Evolutionary conservation across 2,329 filamentous ascomycete genomes (phyloP), one percentile per base, ranked within the genome.

Genomic region (Fusarium oligoseptatum): DNA sequence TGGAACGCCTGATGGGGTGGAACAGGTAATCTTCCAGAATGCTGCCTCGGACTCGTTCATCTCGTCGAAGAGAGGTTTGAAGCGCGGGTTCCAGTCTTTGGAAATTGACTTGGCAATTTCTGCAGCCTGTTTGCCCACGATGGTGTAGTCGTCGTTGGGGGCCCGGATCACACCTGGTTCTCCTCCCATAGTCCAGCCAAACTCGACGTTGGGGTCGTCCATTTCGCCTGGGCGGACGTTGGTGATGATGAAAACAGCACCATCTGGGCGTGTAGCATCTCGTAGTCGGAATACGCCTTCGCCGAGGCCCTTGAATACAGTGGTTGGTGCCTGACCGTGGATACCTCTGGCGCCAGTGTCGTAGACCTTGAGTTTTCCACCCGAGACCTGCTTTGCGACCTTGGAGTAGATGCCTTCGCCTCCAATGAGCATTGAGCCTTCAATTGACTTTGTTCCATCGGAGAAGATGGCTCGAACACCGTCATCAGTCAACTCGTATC

Each of bases 21-120:
- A 91, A 73, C 89, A 92, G 2, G 90, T 92, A 57, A 92, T 92
- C 75, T 91, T 92, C 89, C 90, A 92, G 73, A 92, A 92, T 0
- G 91, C 90, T 0, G 90, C 88, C 72, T 92, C 88, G 0, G 80
- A 72, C 65, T 87, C 87, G 6, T 83, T 78, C 88, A 92, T 91
- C 39, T 90, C 75, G 7, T 91, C 88, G 68, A 92, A 88, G 0
- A 92, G 80, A 2, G 89, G 85, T 77, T 84, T 87, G 55, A 92
- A 81, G 3, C 86, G 84, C 14, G 87, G 83, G 76, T 91, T 85
- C 91, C 90, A 92, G 37, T 88, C 78, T 17, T 81, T 78, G 0
- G 88, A 87, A 1, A 92, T 80, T 1, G 80, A 77, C 78, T 88
- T 89, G n/a, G 90, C 89, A 2, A 92, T 85, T 6, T 88, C 83